Evolutionary conservation across 805 yeast genomes (phyloP).

Genomic region (Sugiyamaella floridensis): DNA sequence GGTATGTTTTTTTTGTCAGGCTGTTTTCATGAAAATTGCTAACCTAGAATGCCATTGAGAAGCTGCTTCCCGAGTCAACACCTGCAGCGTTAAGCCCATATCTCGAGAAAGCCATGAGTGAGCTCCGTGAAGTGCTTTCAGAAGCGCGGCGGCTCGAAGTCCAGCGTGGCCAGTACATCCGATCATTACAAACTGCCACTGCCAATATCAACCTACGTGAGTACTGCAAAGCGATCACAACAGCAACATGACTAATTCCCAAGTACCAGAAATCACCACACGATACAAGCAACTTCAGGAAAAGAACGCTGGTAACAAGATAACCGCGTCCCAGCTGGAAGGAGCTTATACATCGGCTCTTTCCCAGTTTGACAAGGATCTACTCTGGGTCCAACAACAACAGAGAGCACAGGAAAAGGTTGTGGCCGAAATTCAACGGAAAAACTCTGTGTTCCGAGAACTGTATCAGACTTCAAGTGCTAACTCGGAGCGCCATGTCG

Average conservation of each 20-base stretch:
- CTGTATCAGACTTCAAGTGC: constrained; percentile 25
- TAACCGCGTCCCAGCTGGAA: constrained; percentile 21
- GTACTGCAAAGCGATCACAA: not conserved
- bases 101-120: constrained; percentile 31
- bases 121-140: constrained; percentile 22
- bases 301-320: constrained; percentile 13
- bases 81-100: constrained; percentile 31
- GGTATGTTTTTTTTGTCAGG: not conserved
- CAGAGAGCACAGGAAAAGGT: constrained; percentile 34
- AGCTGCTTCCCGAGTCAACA: constrained; percentile 29
- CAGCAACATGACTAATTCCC: not conserved
- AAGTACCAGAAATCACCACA: not conserved
- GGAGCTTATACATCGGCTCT: constrained; percentile 25
- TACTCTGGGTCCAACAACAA: constrained; percentile 41
- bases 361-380: constrained; percentile 43
- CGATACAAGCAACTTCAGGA: constrained; percentile 10
- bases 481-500: constrained; percentile 38
- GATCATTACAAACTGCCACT: constrained; percentile 10
- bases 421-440: constrained; percentile 33
- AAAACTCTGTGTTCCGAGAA: constrained; percentile 19
- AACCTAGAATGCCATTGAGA: constrained; percentile 19
- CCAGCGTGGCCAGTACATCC: constrained; percentile 20
- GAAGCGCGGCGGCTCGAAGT: constrained; percentile 19
- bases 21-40: not conserved
- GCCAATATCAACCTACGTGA: constrained; percentile 7